Evolutionary conservation across 192 early-diverging fungal species (phyloP).

Genomic region (Backusella tuberculispora): DNA sequence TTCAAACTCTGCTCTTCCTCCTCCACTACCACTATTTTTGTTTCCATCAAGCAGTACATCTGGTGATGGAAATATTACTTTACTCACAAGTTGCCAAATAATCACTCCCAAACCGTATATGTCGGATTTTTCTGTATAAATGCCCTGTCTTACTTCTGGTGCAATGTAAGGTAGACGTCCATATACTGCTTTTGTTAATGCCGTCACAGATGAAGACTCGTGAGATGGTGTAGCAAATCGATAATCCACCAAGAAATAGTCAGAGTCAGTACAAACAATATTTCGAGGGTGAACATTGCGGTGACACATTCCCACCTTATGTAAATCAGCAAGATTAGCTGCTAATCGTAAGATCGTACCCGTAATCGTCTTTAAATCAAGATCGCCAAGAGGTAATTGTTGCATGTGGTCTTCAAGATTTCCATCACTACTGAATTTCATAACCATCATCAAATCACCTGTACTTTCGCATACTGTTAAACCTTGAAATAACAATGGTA

Average conservation of each 20-base stretch:
- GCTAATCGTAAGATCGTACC: constrained; percentile 39
- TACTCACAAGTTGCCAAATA: constrained; percentile 51
- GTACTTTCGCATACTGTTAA: constrained; percentile 43
- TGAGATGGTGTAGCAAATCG: constrained; percentile 33
- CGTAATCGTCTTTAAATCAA: constrained; percentile 37
- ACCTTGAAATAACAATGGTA: constrained; percentile 41
- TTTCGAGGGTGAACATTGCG: constrained; percentile 41
- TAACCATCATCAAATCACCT: constrained; percentile 47
- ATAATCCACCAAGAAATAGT: constrained; percentile 43
- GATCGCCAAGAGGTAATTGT: constrained; percentile 29
- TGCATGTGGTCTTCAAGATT: constrained; percentile 43
- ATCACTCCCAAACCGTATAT: constrained; percentile 58
- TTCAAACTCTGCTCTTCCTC: neutral
- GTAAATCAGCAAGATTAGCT: constrained; percentile 36
- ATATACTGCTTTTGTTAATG: constrained; percentile 36
- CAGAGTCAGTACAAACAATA: constrained; percentile 38
- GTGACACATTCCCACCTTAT: constrained; percentile 36
- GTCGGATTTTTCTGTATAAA: constrained; percentile 45
- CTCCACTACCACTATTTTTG: neutral
- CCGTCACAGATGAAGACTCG: constrained; percentile 35
- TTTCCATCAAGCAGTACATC: constrained; percentile 32
- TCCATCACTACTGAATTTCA: constrained; percentile 42
- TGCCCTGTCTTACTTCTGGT: constrained; percentile 36
- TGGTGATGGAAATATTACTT: constrained; percentile 38
- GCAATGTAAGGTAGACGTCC: constrained; percentile 49